Conservation (phyloP, 495 filamentous ascomycete species). For the Immersiella caudata region DNA sequence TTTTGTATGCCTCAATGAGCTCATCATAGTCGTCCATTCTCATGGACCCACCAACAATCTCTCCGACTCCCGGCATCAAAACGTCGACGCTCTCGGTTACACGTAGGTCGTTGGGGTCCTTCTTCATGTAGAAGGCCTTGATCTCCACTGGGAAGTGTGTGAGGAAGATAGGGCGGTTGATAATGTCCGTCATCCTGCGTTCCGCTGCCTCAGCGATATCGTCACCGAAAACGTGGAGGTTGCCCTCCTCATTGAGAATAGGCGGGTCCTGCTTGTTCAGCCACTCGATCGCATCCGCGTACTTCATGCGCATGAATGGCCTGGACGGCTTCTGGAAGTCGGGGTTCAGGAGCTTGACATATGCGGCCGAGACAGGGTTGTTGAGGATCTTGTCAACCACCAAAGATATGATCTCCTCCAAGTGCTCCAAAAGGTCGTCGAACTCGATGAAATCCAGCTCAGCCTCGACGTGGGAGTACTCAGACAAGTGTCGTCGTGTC, state of each 20-base stretch:
- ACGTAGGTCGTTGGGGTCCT: slow-evolving; percentile 76
- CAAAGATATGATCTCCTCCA: slow-evolving; percentile 85
- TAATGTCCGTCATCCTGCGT: slow-evolving; percentile 93
- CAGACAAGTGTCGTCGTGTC: slow-evolving; percentile 74
- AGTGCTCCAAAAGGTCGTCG: slow-evolving; percentile 84
- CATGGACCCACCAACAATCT: slow-evolving; percentile 97
- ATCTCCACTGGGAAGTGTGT: slow-evolving; percentile 97
- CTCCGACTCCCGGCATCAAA: slow-evolving; percentile 80
- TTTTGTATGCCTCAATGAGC: slow-evolving; percentile 83
- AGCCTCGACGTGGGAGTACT: slow-evolving; percentile 94
- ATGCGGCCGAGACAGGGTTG: slow-evolving; percentile 67
- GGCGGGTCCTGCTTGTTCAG: slow-evolving; percentile 73
- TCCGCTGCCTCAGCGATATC: slow-evolving; percentile 99
- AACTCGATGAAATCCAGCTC: slow-evolving; percentile 97
- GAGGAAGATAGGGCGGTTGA: slow-evolving; percentile 92
- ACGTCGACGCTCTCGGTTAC: slow-evolving; percentile 97
- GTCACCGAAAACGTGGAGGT: slow-evolving; percentile 89
- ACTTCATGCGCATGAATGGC: slow-evolving; percentile 95
- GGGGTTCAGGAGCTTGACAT: slow-evolving; percentile 85
- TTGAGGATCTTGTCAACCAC: slow-evolving; percentile 77
- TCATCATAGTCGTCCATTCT: slow-evolving; percentile 94
- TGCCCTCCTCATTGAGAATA: slow-evolving; percentile 88
- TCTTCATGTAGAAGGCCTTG: slow-evolving; percentile 99
- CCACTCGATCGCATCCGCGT: slow-evolving; percentile 93
- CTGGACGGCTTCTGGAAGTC: slow-evolving; percentile 78